phyloP scores from a whole-genome alignment of 1,139 yeast genomes.

The Magnusiomyces suaveolens region DNA sequence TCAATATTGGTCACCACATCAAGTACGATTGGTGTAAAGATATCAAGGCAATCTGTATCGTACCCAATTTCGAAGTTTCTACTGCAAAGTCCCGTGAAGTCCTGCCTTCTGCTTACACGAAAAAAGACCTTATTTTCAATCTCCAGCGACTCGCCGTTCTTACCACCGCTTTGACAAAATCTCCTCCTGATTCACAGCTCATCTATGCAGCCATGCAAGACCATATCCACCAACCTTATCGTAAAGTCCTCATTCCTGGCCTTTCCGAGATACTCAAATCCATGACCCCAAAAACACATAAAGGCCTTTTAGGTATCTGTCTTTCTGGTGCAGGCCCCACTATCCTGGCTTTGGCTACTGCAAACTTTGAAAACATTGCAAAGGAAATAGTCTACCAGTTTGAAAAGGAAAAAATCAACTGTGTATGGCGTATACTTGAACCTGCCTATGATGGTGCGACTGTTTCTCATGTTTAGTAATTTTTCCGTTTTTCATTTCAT shows the following conservation, averaged over 20 bases:
- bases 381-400: conserved; percentile 61
- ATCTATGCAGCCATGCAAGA: conserved; percentile 96
- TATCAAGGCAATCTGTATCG: conserved; percentile 79
- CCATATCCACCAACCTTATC: conserved; percentile 89
- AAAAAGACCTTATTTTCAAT: conserved; percentile 79
- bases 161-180: conserved; percentile 73
- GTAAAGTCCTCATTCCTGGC: conserved; percentile 86
- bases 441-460: conserved; percentile 81
- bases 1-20: conserved; percentile 78
- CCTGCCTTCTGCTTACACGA: conserved; percentile 66
- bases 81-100: conserved; percentile 89
- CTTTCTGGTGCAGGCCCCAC: conserved; percentile 98
- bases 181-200: conserved; percentile 70
- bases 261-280: conserved; percentile 65
- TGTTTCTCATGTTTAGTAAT: too few species aligned
- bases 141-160: conserved; percentile 67
- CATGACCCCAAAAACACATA: conserved; percentile 71
- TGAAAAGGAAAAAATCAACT: conserved; percentile 52
- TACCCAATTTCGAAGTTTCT: conserved; percentile 88
- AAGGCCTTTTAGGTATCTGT: conserved; percentile 87
- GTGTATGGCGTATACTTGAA: conserved; percentile 75
- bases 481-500: too few species aligned
- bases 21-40: conserved; percentile 73
- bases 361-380: conserved; percentile 78
- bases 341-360: conserved; percentile 84